Base-by-base conservation (phyloP, 768 basidiomycete species). In the Astraeus odoratus region DNA sequence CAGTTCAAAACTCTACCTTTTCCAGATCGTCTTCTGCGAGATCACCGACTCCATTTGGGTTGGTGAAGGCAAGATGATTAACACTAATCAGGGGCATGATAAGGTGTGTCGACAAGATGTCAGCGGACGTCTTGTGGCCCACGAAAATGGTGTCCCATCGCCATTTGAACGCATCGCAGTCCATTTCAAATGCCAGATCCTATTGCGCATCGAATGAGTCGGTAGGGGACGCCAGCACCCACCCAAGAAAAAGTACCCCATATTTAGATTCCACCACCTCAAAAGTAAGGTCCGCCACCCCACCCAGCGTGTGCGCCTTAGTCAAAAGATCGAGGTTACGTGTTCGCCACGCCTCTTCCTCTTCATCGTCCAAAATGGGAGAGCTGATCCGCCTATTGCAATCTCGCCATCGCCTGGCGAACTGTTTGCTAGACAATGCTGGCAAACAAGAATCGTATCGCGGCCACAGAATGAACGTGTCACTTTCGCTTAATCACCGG, bases 41-140 rank as follows among this genome's bases (percentile, higher is more conserved):
- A 57, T 77, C 76, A 58, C 70, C 62, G 46, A 86, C 63, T 35
- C 74, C 63, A 49, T 84, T 76, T 43, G 76, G 54, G 29, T 80
- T 80, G 39, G 75, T 70, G 63, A 88, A 83, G 2, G 81, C 75
- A 51, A 86, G 63, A 60, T 87, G 79, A 47, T 73, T 80, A 37
- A 77, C 66, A 59, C 78, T 86, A 57, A 90, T 80, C 48, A 89
- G 71, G 6, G 87, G 87, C 49, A 82, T 67, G 50, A 89, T 79
- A 51, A 89, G 76, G 54, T 90, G 87, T 51, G 74, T 82, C 49
- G 87, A 89, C 42, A 90, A 71, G 44, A 87, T 68, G 41, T 86
- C 82, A 47, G 87, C 78, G 27, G 86, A 83, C 25, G 63, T 54
- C 60, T 71, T 81, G 58, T 78, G 68, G 7, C 85, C 83, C 29